These are phyloP conservation scores for Cyberlindnera bimundalis DNA, from an alignment of 805 yeast genomes.

Conservation along the genomic window DNA sequence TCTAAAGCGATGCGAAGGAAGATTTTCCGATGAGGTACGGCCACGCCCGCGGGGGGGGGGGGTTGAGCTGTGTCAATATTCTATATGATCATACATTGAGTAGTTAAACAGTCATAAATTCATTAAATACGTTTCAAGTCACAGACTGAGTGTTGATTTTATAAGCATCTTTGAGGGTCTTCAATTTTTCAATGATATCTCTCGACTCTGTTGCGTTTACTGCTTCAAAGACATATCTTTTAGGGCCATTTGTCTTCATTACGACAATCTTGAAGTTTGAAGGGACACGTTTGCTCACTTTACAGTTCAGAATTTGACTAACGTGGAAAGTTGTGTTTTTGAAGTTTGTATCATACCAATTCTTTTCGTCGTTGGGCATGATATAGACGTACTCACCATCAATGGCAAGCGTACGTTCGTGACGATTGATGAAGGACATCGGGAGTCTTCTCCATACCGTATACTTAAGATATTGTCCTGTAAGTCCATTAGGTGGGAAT, in stretches of 20 bases:
- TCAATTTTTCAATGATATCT: conserved; percentile 73
- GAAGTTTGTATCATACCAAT: conserved; percentile 61
- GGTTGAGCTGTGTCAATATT: too few relatives aligned
- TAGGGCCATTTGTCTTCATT: conserved; percentile 61
- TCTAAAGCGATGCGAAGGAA: not conserved
- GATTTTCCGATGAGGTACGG: conserved; percentile 14
- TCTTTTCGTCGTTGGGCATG: conserved; percentile 77
- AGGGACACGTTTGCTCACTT: conserved; percentile 74
- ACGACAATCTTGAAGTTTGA: conserved; percentile 79
- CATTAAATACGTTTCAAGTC: conserved; percentile 1
- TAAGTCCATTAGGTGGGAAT: conserved; percentile 19
- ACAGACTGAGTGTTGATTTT: conserved; percentile 34
- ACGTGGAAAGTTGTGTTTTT: conserved; percentile 88
- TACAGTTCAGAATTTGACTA: conserved; percentile 68
- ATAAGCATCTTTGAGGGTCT: conserved; percentile 53
- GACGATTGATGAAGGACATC: conserved; percentile 72
- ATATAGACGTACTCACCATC: conserved; percentile 95
- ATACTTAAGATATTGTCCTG: conserved; percentile 62
- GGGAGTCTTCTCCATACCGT: conserved; percentile 88
- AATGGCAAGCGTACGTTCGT: conserved; percentile 78
- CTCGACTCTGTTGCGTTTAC: conserved; percentile 52
- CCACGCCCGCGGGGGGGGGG: not conserved
- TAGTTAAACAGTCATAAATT: not conserved
- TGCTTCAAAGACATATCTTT: conserved; percentile 87
- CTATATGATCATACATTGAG: too few relatives aligned